Evolutionary conservation across 1,284 basidiomycete species (phyloP).

Genomic region (Ceratobasidium sp.): DNA sequence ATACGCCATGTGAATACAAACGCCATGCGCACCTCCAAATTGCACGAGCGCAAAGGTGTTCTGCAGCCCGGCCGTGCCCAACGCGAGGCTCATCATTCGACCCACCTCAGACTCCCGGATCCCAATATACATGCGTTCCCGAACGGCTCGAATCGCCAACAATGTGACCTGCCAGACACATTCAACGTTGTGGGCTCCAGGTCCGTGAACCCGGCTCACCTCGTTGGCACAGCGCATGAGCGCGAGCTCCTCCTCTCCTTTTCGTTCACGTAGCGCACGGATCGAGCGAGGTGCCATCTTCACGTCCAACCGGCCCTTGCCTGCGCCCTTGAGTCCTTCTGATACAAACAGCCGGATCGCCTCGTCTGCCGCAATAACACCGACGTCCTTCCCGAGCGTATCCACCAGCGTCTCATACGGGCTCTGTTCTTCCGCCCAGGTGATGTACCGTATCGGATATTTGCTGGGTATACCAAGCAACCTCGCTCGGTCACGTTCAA

Average conservation of each 20-base stretch:
- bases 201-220: constrained; percentile 55
- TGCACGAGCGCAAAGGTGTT: constrained; percentile 68
- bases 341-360: constrained; percentile 59
- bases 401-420: constrained; percentile 66
- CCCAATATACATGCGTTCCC: constrained; percentile 68
- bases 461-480: constrained; percentile 58
- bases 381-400: constrained; percentile 53
- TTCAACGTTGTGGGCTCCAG: constrained; percentile 3
- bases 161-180: constrained; percentile 66
- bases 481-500: constrained; percentile 75
- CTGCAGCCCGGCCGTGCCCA: constrained; percentile 64
- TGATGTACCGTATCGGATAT: constrained; percentile 59
- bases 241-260: constrained; percentile 71
- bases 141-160: constrained; percentile 72
- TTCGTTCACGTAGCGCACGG: constrained; percentile 71
- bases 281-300: constrained; percentile 62
- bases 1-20: background rate
- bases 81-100: constrained; percentile 62
- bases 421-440: constrained; percentile 76
- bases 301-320: constrained; percentile 52
- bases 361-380: constrained; percentile 67
- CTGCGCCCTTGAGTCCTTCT: constrained; percentile 56
- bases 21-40: constrained; percentile 69
- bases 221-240: constrained; percentile 81
- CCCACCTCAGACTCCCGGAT: constrained; percentile 76